Conservation (phyloP, 495 filamentous ascomycete genomes). For the Cercophora scortea region DNA sequence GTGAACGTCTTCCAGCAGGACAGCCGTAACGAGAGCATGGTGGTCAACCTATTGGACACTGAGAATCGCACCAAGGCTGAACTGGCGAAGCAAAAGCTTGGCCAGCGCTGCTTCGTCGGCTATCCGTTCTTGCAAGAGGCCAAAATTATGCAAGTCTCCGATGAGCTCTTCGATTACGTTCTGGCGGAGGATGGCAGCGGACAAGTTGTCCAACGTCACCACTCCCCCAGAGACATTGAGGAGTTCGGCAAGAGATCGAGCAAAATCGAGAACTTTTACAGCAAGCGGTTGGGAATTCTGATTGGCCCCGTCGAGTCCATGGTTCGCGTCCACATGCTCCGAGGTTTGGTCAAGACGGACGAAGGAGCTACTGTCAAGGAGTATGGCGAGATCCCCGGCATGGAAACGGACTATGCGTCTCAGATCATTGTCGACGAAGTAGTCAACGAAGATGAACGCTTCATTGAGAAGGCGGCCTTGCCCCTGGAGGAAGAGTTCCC, state of each 20-base stretch:
- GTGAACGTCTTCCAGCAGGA: slow-evolving; percentile 97
- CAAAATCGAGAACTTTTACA: slow-evolving; percentile 77
- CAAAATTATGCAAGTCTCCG: slow-evolving; percentile 78
- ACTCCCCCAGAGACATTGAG: slow-evolving; percentile 70
- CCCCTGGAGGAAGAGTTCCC: slow-evolving; percentile 93
- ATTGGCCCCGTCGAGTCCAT: slow-evolving; percentile 83
- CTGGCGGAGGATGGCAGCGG: slow-evolving; percentile 48
- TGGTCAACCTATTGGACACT: slow-evolving; percentile 71
- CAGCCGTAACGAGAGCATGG: slow-evolving; percentile 93
- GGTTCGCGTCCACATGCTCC: slow-evolving; percentile 86
- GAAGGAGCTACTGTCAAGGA: slow-evolving; percentile 89
- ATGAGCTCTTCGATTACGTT: slow-evolving; percentile 90
- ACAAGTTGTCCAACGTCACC: slow-evolving; percentile 57
- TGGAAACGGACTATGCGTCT: slow-evolving; percentile 86
- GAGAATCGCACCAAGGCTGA: slow-evolving; percentile 63
- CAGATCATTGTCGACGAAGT: slow-evolving; percentile 89
- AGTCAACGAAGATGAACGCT: slow-evolving; percentile 82
- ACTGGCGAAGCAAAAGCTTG: slow-evolving; percentile 68
- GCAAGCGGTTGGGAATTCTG: slow-evolving; percentile 79
- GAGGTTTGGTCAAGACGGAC: slow-evolving; percentile 83
- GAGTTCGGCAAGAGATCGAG: slow-evolving; percentile 77
- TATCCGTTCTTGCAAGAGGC: slow-evolving; percentile 96
- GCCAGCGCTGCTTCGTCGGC: slow-evolving; percentile 80
- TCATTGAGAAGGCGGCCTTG: slow-evolving; percentile 78
- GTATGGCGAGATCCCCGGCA: slow-evolving; percentile 78